Percentiles rank a stretch among this genome's conserved stretches.
These are phyloP conservation scores for Sporothrix curviconia DNA, from an alignment of 2,329 filamentous ascomycete species.

Conservation along the genomic window DNA sequence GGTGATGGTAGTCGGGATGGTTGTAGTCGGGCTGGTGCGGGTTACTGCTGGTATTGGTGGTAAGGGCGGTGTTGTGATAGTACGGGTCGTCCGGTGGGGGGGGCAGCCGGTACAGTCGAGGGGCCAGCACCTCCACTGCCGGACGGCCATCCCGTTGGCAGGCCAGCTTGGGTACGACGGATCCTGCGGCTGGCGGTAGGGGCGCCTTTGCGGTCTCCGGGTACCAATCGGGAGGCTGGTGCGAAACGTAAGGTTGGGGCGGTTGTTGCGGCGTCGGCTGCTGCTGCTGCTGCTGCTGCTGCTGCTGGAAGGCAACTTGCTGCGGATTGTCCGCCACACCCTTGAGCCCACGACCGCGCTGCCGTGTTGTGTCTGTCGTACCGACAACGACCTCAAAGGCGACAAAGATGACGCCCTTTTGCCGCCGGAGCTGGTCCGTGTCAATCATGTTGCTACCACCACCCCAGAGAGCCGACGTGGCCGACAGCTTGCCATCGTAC, in stretches of 20 bases:
- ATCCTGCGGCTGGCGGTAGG: constrained; percentile 14
- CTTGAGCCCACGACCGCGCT: constrained; percentile 32
- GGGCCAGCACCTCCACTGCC: not conserved
- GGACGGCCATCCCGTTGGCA: constrained; percentile 1
- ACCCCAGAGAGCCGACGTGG: constrained; percentile 9
- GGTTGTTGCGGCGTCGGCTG: constrained; percentile 9
- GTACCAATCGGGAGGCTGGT: constrained; percentile 12
- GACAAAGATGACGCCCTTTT: constrained; percentile 86
- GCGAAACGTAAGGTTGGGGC: constrained; percentile 18
- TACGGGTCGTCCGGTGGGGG: not conserved
- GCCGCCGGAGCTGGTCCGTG: constrained; percentile 75
- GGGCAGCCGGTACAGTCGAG: not conserved
- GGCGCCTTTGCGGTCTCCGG: constrained; percentile 21
- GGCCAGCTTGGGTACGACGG: constrained; percentile 7
- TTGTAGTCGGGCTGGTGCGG: not conserved
- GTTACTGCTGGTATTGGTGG: constrained; percentile 7
- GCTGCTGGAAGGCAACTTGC: constrained; percentile 22
- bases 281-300: constrained; percentile 16
- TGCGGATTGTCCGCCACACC: not conserved
- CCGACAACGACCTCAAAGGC: constrained; percentile 83
- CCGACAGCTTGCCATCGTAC: constrained; percentile 17
- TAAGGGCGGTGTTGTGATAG: not conserved
- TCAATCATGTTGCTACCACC: constrained; percentile 58
- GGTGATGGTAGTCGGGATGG: not conserved
- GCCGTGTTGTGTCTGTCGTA: constrained; percentile 65